A percentile compares a stretch with the other conserved stretches of the same genome.
Conservation (phyloP, 2,329 filamentous ascomycete species). For the Hypomyces perniciosus region DNA sequence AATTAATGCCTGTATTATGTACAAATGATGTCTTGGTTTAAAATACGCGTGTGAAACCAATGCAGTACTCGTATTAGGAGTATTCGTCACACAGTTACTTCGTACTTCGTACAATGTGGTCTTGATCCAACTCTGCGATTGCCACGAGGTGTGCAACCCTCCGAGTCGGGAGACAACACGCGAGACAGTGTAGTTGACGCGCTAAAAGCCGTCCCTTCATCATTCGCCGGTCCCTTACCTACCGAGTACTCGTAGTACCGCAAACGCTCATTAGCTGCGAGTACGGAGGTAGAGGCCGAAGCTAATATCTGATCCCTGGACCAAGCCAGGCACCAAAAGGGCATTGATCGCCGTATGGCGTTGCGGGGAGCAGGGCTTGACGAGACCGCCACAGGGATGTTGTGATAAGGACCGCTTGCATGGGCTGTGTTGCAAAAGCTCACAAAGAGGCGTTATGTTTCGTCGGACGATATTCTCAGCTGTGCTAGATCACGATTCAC, state of each 20-base stretch:
- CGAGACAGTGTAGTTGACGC: background rate
- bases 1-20: no score
- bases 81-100: no score
- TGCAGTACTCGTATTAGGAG: no score
- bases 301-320: background rate
- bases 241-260: no score
- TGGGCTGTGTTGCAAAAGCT: no score
- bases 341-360: background rate
- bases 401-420: background rate
- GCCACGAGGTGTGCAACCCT: background rate
- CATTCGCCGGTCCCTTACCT: background rate
- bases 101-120: no score
- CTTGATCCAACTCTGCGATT: background rate
- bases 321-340: background rate
- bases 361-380: background rate
- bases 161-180: background rate
- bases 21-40: no score
- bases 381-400: background rate
- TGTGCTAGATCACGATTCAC: background rate
- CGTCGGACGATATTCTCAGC: background rate
- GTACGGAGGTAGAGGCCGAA: background rate
- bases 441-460: background rate
- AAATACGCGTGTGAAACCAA: no score
- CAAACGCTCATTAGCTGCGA: background rate
- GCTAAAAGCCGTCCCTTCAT: background rate